phyloP scores from a whole-genome alignment of 805 yeast species.

The Lachancea cidri region DNA sequence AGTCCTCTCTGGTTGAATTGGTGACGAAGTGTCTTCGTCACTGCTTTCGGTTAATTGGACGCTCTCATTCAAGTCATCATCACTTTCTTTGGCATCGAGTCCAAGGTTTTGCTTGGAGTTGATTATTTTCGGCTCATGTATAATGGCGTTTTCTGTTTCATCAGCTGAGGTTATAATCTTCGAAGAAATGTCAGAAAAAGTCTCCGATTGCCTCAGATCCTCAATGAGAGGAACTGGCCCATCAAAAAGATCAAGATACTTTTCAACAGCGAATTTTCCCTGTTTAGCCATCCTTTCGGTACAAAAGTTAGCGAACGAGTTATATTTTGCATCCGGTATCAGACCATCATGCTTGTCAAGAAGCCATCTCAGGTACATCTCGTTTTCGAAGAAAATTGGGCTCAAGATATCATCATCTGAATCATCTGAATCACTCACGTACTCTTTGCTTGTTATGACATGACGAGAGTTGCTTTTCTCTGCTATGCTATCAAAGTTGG shows the following conservation, averaged over 20 bases:
- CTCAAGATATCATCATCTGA: conserved; percentile 23
- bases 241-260: conserved; percentile 24
- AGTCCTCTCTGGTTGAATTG: too few relatives aligned
- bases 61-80: too few relatives aligned
- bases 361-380: conserved; percentile 31
- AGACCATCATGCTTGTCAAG: conserved; percentile 26
- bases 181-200: background rate
- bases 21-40: background rate
- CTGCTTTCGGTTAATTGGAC: background rate
- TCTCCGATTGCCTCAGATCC: conserved; percentile 2
- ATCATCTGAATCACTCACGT: conserved; percentile 31
- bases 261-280: conserved; percentile 16
- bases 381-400: conserved; percentile 32
- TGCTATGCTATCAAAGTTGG: background rate
- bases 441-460: conserved; percentile 26
- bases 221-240: conserved; percentile 18
- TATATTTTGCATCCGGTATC: conserved; percentile 20
- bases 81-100: too few relatives aligned
- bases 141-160: too few relatives aligned
- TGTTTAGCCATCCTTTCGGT: conserved; percentile 25
- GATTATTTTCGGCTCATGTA: too few relatives aligned
- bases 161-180: too few relatives aligned
- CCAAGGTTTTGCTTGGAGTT: too few relatives aligned
- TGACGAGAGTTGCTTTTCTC: conserved; percentile 3
- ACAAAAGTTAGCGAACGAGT: conserved; percentile 23